Conservation (phyloP, 2,329 filamentous ascomycete genomes). For the Diaporthe helianthi region DNA sequence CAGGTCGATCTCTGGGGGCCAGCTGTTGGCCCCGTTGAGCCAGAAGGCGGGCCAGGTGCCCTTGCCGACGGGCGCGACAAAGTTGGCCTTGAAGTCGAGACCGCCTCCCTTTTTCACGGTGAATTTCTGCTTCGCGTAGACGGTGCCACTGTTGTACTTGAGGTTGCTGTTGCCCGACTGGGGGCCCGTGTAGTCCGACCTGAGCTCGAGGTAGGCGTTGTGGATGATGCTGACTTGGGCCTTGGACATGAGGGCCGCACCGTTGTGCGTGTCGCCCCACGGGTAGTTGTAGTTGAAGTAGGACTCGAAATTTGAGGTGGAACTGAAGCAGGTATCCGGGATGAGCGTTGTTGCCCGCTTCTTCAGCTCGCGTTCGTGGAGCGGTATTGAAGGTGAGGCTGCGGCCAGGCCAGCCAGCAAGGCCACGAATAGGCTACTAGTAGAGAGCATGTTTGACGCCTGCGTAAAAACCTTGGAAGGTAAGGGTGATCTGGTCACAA, state of each 20-base stretch:
- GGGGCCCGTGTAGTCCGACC: constrained; percentile 52
- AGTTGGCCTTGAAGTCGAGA: constrained; percentile 48
- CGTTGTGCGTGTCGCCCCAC: constrained; percentile 62
- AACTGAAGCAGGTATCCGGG: constrained; percentile 46
- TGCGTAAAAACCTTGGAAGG: not conserved
- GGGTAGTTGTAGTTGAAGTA: constrained; percentile 60
- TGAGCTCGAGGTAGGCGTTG: constrained; percentile 51
- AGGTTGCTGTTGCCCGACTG: constrained; percentile 47
- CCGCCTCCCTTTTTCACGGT: constrained; percentile 46
- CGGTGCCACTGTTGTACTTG: constrained; percentile 56
- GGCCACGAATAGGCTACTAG: constrained; percentile 21
- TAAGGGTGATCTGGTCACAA: not conserved
- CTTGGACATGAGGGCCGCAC: constrained; percentile 58
- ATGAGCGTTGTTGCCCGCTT: constrained; percentile 43
- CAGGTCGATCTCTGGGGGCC: constrained; percentile 64
- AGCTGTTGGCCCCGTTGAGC: constrained; percentile 58
- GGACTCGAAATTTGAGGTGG: constrained; percentile 44
- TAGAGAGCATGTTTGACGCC: constrained; percentile 22
- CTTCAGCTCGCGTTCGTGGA: constrained; percentile 30
- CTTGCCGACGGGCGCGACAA: constrained; percentile 47
- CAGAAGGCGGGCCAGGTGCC: constrained; percentile 64
- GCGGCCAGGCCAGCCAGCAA: constrained; percentile 25
- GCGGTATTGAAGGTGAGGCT: constrained; percentile 22
- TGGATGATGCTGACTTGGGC: constrained; percentile 50
- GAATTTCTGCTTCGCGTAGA: constrained; percentile 48